Percentiles rank a stretch among this genome's conserved stretches.
These are phyloP conservation scores for Leccinum olivaceopallidum DNA, from an alignment of 768 basidiomycete genomes.

Conservation along the genomic window DNA sequence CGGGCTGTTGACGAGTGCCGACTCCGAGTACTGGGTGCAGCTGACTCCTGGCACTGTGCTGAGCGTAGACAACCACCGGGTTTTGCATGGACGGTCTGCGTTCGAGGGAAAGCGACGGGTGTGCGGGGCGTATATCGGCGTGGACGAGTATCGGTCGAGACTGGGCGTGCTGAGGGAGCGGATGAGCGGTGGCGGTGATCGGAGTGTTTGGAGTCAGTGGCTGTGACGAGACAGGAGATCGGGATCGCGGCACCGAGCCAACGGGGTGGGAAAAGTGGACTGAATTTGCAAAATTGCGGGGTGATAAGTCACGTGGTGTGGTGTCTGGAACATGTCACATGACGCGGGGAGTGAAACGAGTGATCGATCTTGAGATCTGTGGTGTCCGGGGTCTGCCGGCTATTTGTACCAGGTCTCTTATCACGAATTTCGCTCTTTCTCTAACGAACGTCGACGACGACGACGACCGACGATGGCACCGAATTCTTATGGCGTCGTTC, in stretches of 20 bases:
- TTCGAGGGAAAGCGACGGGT: constrained; percentile 88
- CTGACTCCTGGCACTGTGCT: constrained; percentile 86
- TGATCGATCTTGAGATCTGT: constrained; percentile 23
- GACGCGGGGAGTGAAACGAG: constrained; percentile 17
- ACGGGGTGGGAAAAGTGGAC: constrained; percentile 14
- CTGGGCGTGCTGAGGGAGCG: constrained; percentile 66
- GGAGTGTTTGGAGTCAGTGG: constrained; percentile 59
- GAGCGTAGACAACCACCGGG: constrained; percentile 93
- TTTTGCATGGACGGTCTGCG: constrained; percentile 90
- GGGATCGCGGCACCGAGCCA: constrained; percentile 20
- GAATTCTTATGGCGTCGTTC: constrained; percentile 23
- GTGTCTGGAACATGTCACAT: constrained; percentile 19
- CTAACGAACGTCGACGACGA: neutral
- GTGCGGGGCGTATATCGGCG: constrained; percentile 94
- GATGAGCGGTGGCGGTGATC: constrained; percentile 38
- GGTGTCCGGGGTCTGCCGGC: constrained; percentile 18
- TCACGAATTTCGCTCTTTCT: constrained; percentile 5
- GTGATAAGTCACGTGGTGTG: constrained; percentile 16
- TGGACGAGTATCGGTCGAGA: constrained; percentile 87
- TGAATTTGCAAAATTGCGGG: constrained; percentile 28
- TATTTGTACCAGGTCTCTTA: constrained; percentile 29
- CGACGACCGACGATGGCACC: constrained; percentile 15
- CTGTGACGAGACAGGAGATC: constrained; percentile 37
- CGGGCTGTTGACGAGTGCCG: constrained; percentile 66
- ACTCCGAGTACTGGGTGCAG: constrained; percentile 92